Evolutionary conservation across 768 basidiomycete species (phyloP).

Genomic region (Polyporus arcularius): DNA sequence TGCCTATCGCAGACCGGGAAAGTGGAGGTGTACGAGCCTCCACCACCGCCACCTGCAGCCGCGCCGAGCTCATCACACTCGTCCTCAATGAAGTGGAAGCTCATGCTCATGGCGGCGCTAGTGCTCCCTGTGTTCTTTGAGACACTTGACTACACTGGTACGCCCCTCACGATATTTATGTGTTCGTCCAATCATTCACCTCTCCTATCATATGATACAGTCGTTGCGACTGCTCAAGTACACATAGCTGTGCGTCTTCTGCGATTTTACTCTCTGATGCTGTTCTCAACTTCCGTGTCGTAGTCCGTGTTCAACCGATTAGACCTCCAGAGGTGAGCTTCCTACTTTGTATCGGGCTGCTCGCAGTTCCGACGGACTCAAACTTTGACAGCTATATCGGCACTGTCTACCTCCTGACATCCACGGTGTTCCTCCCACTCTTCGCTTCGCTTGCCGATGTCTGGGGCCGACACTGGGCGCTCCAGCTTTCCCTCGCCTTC

Average conservation of each 20-base stretch:
- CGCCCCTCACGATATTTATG: not conserved
- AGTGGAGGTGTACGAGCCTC: no score
- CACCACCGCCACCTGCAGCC: not conserved
- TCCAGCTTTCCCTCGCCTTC: slow-evolving; percentile 45
- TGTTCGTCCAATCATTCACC: no score
- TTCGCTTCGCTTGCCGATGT: slow-evolving; percentile 52
- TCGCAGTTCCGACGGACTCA: slow-evolving; percentile 9
- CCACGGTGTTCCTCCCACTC: slow-evolving; percentile 54
- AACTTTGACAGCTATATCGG: slow-evolving; percentile 41
- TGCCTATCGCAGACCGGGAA: no score
- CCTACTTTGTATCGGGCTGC: not conserved
- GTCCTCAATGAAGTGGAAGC: slow-evolving; percentile 9
- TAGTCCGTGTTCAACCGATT: slow-evolving; percentile 37
- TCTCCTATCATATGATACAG: slow-evolving; percentile 24
- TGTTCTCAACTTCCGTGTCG: not conserved
- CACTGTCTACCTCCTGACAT: slow-evolving; percentile 50
- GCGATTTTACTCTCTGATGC: no score
- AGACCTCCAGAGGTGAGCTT: slow-evolving; percentile 33
- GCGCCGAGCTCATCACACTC: not conserved
- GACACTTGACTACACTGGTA: slow-evolving; percentile 39
- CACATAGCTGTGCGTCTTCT: slow-evolving; percentile 45
- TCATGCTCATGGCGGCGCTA: slow-evolving; percentile 36
- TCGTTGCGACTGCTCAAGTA: slow-evolving; percentile 54
- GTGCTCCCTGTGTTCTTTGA: slow-evolving; percentile 46
- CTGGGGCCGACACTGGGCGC: slow-evolving; percentile 49